These are phyloP conservation scores for Hyphopichia fennica DNA, from an alignment of 1,139 yeast genomes.

Conservation along the genomic window DNA sequence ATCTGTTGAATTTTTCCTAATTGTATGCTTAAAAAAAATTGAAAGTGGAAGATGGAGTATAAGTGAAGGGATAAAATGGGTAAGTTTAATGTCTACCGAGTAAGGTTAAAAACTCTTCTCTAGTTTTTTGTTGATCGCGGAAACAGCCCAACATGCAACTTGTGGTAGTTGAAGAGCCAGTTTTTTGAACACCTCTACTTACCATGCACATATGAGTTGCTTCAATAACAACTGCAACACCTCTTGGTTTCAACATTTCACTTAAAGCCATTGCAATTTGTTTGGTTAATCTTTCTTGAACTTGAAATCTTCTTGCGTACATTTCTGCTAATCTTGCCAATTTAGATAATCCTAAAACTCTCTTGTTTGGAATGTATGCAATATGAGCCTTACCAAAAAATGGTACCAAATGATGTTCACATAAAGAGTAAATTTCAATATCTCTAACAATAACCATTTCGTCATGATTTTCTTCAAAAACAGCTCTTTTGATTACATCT, in stretches of 20 bases:
- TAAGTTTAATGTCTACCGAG: slow-evolving; percentile 50
- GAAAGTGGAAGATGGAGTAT: not conserved
- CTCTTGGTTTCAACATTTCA: slow-evolving; percentile 89
- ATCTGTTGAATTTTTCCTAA: slow-evolving; percentile 19
- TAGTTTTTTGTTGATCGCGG: slow-evolving; percentile 87
- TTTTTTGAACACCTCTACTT: slow-evolving; percentile 94
- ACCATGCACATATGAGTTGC: slow-evolving; percentile 99
- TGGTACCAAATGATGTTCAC: slow-evolving; percentile 98
- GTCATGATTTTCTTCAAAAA: slow-evolving; percentile 97
- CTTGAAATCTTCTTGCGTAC: slow-evolving; percentile 94
- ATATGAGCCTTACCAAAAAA: slow-evolving; percentile 96
- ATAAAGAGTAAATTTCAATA: slow-evolving; percentile 85
- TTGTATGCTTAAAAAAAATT: not conserved
- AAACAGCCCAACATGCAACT: slow-evolving; percentile 97
- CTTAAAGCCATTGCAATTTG: slow-evolving; percentile 95
- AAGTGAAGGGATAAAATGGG: not conserved
- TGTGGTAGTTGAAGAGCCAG: slow-evolving; percentile 91
- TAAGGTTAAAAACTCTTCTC: slow-evolving; percentile 92
- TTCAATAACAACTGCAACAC: slow-evolving; percentile 97
- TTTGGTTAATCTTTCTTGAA: slow-evolving; percentile 93
- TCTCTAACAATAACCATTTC: slow-evolving; percentile 98
- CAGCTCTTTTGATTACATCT: slow-evolving; percentile 92
- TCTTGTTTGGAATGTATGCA: slow-evolving; percentile 92
- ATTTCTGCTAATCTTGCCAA: slow-evolving; percentile 94
- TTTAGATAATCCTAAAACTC: slow-evolving; percentile 92